phyloP scores from a whole-genome alignment of 306 rosid species.

The Gleditsia sinensis region DNA sequence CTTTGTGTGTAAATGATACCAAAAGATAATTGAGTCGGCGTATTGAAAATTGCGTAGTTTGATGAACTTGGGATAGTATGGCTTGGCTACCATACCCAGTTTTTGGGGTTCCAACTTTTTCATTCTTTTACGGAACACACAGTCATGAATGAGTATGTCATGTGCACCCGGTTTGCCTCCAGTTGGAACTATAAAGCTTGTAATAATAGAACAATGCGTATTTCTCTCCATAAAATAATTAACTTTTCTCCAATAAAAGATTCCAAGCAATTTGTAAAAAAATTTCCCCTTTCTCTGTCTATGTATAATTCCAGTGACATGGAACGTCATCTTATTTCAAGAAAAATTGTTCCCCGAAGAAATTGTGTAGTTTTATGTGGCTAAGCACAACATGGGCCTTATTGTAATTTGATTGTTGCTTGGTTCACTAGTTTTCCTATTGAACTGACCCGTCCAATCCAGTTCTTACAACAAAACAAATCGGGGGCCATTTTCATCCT shows the following conservation, averaged over 20 bases:
- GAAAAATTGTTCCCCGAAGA: too few species aligned
- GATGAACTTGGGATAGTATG: slow-evolving; percentile 11
- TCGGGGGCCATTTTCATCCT: not conserved
- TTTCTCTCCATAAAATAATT: not conserved
- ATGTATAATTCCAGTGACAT: too few species aligned
- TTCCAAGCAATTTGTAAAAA: too few species aligned
- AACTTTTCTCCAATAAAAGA: not conserved
- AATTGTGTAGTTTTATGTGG: too few species aligned
- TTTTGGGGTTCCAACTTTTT: slow-evolving; percentile 33
- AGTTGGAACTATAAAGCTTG: not conserved
- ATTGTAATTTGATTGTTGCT: too few species aligned
- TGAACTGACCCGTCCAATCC: too few species aligned
- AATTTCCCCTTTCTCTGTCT: too few species aligned
- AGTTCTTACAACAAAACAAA: too few species aligned
- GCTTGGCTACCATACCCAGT: slow-evolving; percentile 39
- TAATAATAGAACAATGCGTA: not conserved
- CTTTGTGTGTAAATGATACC: slow-evolving; percentile 21
- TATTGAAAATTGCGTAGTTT: slow-evolving; percentile 8
- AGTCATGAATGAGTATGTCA: not conserved
- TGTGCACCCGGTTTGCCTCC: slow-evolving; percentile 9
- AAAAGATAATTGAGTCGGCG: slow-evolving; percentile 3
- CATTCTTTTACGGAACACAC: slow-evolving; percentile 23
- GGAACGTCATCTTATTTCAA: too few species aligned
- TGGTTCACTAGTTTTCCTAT: too few species aligned
- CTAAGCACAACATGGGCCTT: too few species aligned